Percentiles rank a stretch among this genome's conserved stretches.
Evolutionary conservation across 1,284 basidiomycete genomes (phyloP).

Genomic region (Irpex rosettiformis): DNA sequence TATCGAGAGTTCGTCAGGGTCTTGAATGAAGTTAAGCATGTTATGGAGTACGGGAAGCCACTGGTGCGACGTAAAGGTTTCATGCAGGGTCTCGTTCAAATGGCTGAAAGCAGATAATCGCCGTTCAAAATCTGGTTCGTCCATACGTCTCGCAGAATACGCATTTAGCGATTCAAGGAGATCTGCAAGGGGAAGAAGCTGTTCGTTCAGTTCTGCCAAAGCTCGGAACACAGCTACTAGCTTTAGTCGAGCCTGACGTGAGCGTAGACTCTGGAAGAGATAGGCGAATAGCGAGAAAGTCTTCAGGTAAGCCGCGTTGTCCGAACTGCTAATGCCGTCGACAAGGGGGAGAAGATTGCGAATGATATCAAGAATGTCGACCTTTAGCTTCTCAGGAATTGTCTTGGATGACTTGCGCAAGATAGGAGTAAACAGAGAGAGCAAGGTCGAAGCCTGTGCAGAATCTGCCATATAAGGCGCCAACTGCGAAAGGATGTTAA

Average conservation of each 20-base stretch:
- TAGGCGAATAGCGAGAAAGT: slow-evolving; percentile 69
- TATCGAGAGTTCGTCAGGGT: slow-evolving; percentile 86
- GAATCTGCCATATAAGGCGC: slow-evolving; percentile 74
- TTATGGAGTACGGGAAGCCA: slow-evolving; percentile 90
- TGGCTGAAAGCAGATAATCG: slow-evolving; percentile 76
- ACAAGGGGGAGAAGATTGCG: slow-evolving; percentile 73
- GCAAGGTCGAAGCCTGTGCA: slow-evolving; percentile 72
- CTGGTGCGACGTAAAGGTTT: slow-evolving; percentile 48
- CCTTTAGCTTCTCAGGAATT: slow-evolving; percentile 86
- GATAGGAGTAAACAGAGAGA: slow-evolving; percentile 78
- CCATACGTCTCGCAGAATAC: slow-evolving; percentile 77
- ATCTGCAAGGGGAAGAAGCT: slow-evolving; percentile 46
- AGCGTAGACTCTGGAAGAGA: slow-evolving; percentile 75
- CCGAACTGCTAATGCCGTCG: slow-evolving; percentile 54
- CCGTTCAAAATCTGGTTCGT: slow-evolving; percentile 92
- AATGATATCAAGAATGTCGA: slow-evolving; percentile 80
- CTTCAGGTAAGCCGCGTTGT: slow-evolving; percentile 48
- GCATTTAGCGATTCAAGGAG: slow-evolving; percentile 80
- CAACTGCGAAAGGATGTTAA: slow-evolving; percentile 78
- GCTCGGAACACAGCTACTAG: slow-evolving; percentile 65
- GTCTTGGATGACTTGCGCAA: slow-evolving; percentile 75
- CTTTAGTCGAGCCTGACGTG: slow-evolving; percentile 63
- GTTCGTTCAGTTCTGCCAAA: slow-evolving; percentile 50
- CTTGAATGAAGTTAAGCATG: slow-evolving; percentile 84
- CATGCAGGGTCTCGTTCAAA: slow-evolving; percentile 66